A percentile compares a stretch with the other conserved stretches of the same genome.
phyloP scores from a whole-genome alignment of 2,329 filamentous ascomycete species.

The Exophiala viscosa region DNA sequence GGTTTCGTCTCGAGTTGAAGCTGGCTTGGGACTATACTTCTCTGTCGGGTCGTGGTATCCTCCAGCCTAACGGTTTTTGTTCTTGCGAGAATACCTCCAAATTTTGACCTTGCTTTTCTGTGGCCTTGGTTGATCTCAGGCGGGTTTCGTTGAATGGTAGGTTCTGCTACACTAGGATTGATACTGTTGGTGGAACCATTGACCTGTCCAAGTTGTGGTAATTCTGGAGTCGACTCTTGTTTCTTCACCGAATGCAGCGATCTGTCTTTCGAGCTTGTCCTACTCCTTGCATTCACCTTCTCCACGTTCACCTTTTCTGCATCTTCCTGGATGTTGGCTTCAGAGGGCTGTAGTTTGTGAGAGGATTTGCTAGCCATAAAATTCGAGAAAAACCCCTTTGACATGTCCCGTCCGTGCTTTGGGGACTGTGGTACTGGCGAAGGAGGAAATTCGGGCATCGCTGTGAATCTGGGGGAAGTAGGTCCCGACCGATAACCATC shows the following conservation, averaged over 20 bases:
- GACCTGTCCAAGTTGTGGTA: constrained; percentile 33
- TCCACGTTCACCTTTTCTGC: constrained; percentile 27
- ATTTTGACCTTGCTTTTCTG: constrained; percentile 45
- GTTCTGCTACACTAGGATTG: constrained; percentile 1
- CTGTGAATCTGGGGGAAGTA: constrained; percentile 42
- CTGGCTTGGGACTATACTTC: constrained; percentile 12
- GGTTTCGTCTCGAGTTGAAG: constrained; percentile 27
- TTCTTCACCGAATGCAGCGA: constrained; percentile 35
- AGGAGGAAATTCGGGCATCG: constrained; percentile 44
- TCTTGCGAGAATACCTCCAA: constrained; percentile 43
- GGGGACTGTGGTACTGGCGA: constrained; percentile 36
- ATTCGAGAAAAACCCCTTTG: constrained; percentile 46
- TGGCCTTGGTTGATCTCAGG: constrained; percentile 18
- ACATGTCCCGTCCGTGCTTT: constrained; percentile 43
- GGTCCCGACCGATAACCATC: constrained; percentile 25
- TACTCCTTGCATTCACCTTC: constrained; percentile 31
- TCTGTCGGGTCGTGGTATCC: constrained; percentile 29
- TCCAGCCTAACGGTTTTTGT: constrained; percentile 45
- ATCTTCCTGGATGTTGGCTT: constrained; percentile 36
- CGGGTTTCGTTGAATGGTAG: not conserved
- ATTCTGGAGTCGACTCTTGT: constrained; percentile 43
- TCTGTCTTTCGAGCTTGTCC: constrained; percentile 44
- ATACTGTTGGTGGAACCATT: constrained; percentile 11
- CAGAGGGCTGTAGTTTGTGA: constrained; percentile 40
- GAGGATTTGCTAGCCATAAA: constrained; percentile 46